Evolutionary conservation across 371 early-diverging fungal genomes (phyloP), one percentile per base, ranked within the genome.

Genomic region (Entomophthora muscae): DNA sequence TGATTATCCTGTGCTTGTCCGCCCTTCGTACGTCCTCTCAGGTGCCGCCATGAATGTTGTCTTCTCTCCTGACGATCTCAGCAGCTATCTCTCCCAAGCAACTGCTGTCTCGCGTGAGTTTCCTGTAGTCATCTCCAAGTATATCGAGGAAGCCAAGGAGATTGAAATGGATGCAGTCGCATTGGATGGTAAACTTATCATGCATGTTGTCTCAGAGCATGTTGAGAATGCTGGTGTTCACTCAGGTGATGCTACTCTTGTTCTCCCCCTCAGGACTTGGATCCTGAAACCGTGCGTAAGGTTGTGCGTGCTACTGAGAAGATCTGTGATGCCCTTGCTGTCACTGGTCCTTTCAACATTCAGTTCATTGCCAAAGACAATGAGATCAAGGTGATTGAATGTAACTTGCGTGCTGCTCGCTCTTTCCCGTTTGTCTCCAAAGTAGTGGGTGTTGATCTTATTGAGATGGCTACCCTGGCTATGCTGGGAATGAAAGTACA

Each of bases 1-100:
- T 32, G 87, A 87, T 12, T 94, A 85, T 71, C 95, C 95, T 22
- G 94, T 93, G 3, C 82, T 95, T 32, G 86, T 93, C 28, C 88
- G 95, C 62, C 95, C 95, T 22, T 90, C 91, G 23, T 95, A 95
- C 67, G 94, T 95, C 32, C 78, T 95, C 29, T 91, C 92, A 7
- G 95, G 95, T 57, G 95, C 94, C 3, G 95, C 95, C 58, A 95
- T 95, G 95, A 92, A 92, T 65, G 91, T 92, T 7, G 93, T 85
- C 21, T 79, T 88, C 72, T 81, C 85, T 13, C 76, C 76, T 13
- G 79, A 79, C 24, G 83, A 82, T 33, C 81, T 95, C 56, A 72
- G 75, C 61, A 69, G 72, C 51, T 83, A 87, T 77, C 79, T 95
- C 64, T 75, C 76, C 32, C 80, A 85, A 67, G 95, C 95, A 2